Percentiles rank a stretch among this genome's conserved stretches.
Conservation (phyloP, 805 yeast species). For the Wickerhamomyces chambardii region DNA sequence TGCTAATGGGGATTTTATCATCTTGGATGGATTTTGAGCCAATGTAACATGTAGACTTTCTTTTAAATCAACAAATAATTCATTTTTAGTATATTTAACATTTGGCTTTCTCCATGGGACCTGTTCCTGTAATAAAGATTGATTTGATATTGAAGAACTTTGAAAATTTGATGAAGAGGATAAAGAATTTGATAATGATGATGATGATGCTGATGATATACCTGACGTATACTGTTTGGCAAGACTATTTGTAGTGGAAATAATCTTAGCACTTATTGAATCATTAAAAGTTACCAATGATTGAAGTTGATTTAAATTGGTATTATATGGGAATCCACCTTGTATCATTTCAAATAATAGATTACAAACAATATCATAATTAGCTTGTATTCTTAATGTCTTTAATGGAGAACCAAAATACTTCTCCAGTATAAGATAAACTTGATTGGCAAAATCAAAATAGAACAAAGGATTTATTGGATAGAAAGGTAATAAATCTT, state of each 20-base stretch:
- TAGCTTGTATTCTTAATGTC: slow-evolving; percentile 50
- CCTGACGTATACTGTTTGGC: slow-evolving; percentile 15
- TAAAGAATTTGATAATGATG: slow-evolving; percentile 11
- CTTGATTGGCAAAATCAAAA: slow-evolving; percentile 37
- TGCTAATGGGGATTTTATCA: not conserved
- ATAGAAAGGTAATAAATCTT: slow-evolving; percentile 4
- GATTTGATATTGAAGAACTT: not conserved
- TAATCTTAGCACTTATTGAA: slow-evolving; percentile 21
- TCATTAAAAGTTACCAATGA: slow-evolving; percentile 54
- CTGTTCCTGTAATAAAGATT: slow-evolving; percentile 14
- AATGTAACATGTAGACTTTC: slow-evolving; percentile 57
- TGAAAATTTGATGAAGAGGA: slow-evolving; percentile 7
- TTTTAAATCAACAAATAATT: slow-evolving; percentile 73
- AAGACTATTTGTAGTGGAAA: slow-evolving; percentile 26
- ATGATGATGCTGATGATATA: slow-evolving; percentile 8
- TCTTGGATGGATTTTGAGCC: slow-evolving; percentile 17
- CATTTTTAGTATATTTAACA: slow-evolving; percentile 72
- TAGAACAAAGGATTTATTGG: slow-evolving; percentile 43
- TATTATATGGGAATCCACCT: slow-evolving; percentile 61
- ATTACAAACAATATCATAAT: slow-evolving; percentile 62
- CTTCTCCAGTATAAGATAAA: slow-evolving; percentile 43
- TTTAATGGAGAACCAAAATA: slow-evolving; percentile 52
- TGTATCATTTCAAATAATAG: slow-evolving; percentile 74
- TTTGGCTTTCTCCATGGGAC: slow-evolving; percentile 76
- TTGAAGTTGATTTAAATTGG: slow-evolving; percentile 62